These are phyloP conservation scores for Sporothrix pallida DNA, from an alignment of 2,329 filamentous ascomycete species.

Conservation along the genomic window DNA sequence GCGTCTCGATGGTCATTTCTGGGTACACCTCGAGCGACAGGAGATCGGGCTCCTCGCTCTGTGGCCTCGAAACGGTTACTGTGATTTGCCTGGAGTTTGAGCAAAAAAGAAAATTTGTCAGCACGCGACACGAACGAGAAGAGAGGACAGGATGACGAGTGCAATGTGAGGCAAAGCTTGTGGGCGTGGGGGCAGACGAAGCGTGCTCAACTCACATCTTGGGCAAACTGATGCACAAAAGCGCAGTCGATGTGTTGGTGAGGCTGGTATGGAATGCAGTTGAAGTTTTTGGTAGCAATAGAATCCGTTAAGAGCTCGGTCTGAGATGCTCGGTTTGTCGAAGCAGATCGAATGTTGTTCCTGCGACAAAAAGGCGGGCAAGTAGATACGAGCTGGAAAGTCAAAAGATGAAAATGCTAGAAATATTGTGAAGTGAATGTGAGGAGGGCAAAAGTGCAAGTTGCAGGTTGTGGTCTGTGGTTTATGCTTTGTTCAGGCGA, in stretches of 20 bases:
- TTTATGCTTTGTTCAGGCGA: neutral
- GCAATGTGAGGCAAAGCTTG: neutral
- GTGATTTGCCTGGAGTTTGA: slow-evolving; percentile 74
- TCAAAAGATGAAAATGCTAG: neutral
- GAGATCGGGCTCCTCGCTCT: slow-evolving; percentile 73
- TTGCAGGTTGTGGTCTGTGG: no score
- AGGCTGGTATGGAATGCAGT: neutral
- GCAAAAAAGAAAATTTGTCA: neutral
- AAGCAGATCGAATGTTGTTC: neutral
- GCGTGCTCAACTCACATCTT: slow-evolving; percentile 29
- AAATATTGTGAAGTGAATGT: neutral
- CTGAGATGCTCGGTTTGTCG: neutral
- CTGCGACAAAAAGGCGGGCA: neutral
- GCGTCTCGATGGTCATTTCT: slow-evolving; percentile 80
- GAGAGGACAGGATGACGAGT: neutral
- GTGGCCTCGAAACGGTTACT: slow-evolving; percentile 79
- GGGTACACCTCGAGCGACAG: slow-evolving; percentile 81
- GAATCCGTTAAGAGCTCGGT: neutral
- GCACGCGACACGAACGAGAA: neutral
- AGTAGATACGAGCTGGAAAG: no score
- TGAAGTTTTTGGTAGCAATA: neutral
- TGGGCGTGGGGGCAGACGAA: neutral
- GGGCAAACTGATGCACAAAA: slow-evolving; percentile 16
- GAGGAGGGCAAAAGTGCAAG: slow-evolving; percentile 6
- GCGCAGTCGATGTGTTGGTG: neutral